Evolutionary conservation across 2,329 filamentous ascomycete species (phyloP).

Genomic region (Tympanopsis confertula): DNA sequence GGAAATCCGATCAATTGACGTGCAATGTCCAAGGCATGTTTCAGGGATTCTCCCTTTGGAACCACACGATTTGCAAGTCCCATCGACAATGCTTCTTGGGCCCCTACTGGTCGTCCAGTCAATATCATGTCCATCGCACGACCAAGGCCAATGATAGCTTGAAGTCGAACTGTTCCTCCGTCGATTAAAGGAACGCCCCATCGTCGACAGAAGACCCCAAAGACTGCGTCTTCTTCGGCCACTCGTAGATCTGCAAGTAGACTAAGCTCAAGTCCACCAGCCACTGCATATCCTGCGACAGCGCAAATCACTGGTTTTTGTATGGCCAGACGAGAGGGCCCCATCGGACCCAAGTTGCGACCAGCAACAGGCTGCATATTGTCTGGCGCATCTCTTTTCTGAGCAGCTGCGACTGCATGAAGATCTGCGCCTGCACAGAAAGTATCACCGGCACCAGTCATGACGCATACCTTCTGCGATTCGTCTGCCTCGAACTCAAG

Average conservation of each 20-base stretch:
- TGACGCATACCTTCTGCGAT: slow-evolving; percentile 37
- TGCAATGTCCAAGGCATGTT: slow-evolving; percentile 34
- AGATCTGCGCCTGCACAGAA: slow-evolving; percentile 44
- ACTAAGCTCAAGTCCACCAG: slow-evolving; percentile 38
- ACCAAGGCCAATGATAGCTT: slow-evolving; percentile 36
- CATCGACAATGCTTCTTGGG: slow-evolving; percentile 35
- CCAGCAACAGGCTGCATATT: slow-evolving; percentile 4
- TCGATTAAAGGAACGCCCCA: slow-evolving; percentile 39
- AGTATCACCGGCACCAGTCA: slow-evolving; percentile 29
- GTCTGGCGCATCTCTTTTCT: slow-evolving; percentile 4
- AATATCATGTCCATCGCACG: slow-evolving; percentile 44
- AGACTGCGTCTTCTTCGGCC: slow-evolving; percentile 36
- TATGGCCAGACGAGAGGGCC: slow-evolving; percentile 34
- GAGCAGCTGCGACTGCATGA: slow-evolving; percentile 24
- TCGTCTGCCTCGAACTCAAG: slow-evolving; percentile 33
- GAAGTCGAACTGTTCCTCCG: slow-evolving; percentile 37
- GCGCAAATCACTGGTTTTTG: slow-evolving; percentile 39
- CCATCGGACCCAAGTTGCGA: slow-evolving; percentile 31
- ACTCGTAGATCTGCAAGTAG: slow-evolving; percentile 40
- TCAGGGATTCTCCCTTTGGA: slow-evolving; percentile 32
- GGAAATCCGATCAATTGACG: slow-evolving; percentile 33
- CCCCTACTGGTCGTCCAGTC: slow-evolving; percentile 34
- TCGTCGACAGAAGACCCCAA: slow-evolving; percentile 42
- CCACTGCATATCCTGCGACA: slow-evolving; percentile 38
- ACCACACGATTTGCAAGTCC: slow-evolving; percentile 41